Evolutionary conservation across 1,284 basidiomycete genomes (phyloP), one percentile per base, ranked within the genome.

Genomic region (Wallemia hederae): DNA sequence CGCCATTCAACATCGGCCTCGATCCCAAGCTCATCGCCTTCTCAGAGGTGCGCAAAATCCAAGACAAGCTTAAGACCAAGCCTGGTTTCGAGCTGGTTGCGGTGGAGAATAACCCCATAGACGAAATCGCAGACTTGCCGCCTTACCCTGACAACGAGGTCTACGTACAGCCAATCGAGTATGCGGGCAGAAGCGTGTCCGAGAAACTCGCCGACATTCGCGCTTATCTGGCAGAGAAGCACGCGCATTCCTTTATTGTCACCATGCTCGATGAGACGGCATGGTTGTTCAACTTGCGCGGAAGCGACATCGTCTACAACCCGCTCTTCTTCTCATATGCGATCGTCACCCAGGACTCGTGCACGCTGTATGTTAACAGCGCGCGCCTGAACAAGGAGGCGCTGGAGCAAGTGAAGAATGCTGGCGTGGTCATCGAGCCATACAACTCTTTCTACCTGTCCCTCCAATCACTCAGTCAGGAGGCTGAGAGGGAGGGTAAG

Each of bases 221-320:
- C 24, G 76, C 79, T 62, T 79, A 82, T 63, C 66, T 90, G 60
- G 66, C 67, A 61, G 80, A 80, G 72, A 77, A 79, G 65, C 78
- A 82, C 17, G 76, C 76, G 1, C 76, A 77, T 29, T 82, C 82
- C 1, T 72, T 84, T 39, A 80, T 90, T 2, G 77, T 92, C 9
- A 82, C 76, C 24, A 79, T 82, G 74, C 77, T 96, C 7, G 89
- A 92, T 69, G 89, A 92, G 68, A 79, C 88, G 56, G 87, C 86
- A 0, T 90, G 92, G 92, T 69, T 94, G 27, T 88, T 96, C 73
- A 97, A 97, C 71, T 74, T 98, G 55, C 81, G 92, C 63, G 90
- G 91, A 0, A 79, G 80, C 1, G 92, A 97, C 69, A 94, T 97
- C 63, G 82, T 83, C 39, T 97, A 79, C 73, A 97, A 94, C n/a